Percentiles rank a stretch among this genome's conserved stretches.
phyloP scores from a whole-genome alignment of 1,139 yeast species.

The Debaryomyces nepalensis region DNA sequence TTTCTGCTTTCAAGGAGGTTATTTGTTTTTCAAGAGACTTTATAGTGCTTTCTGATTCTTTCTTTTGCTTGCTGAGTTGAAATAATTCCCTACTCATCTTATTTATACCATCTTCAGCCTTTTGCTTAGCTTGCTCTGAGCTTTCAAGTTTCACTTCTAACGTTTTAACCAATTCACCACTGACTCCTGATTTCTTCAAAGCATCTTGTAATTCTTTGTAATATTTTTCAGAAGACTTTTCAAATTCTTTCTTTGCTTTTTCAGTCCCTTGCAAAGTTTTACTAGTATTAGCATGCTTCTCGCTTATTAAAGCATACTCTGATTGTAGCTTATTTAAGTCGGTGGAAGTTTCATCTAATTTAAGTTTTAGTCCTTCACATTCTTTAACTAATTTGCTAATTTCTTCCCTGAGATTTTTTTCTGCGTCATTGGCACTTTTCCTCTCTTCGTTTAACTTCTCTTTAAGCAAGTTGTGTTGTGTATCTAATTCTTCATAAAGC shows the following conservation, averaged over 20 bases:
- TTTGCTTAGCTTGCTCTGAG: constrained; percentile 54
- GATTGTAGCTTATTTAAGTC: constrained; percentile 30
- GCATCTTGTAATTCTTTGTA: constrained; percentile 37
- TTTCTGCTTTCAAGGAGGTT: constrained; percentile 20
- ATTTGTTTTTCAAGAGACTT: constrained; percentile 17
- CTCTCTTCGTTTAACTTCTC: constrained; percentile 32
- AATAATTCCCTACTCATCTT: constrained; percentile 87
- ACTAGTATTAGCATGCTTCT: constrained; percentile 39
- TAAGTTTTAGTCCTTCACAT: constrained; percentile 25
- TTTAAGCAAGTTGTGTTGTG: constrained; percentile 34
- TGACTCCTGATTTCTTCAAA: constrained; percentile 26
- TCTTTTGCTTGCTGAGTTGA: constrained; percentile 63
- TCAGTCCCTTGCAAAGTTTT: constrained; percentile 39
- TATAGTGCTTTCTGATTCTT: constrained; percentile 23
- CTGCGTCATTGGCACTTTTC: constrained; percentile 28
- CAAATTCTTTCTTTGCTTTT: constrained; percentile 36
- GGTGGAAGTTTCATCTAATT: constrained; percentile 20
- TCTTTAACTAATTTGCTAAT: constrained; percentile 37
- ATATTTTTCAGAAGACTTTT: constrained; percentile 32
- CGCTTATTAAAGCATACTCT: constrained; percentile 29
- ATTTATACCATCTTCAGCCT: constrained; percentile 86
- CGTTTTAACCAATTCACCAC: constrained; percentile 30
- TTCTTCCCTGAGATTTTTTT: constrained; percentile 28
- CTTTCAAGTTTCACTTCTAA: constrained; percentile 34
- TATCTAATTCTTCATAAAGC: constrained; percentile 66